Percentiles rank a stretch among this genome's conserved stretches.
phyloP scores from a whole-genome alignment of 2,329 filamentous ascomycete genomes.

The Pezizomycotina sp. region DNA sequence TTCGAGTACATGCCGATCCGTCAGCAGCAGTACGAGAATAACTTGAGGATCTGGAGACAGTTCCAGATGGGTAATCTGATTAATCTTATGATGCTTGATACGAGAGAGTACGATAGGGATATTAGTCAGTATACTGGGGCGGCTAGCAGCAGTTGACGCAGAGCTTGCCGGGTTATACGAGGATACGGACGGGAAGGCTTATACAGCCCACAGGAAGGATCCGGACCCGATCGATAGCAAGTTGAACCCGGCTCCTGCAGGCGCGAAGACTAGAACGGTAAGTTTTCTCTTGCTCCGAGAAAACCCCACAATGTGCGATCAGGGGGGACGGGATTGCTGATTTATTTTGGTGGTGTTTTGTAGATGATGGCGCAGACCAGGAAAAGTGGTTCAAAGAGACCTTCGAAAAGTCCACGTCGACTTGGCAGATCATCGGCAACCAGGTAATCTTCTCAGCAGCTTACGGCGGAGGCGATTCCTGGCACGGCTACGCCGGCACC shows the following conservation, averaged over 20 bases:
- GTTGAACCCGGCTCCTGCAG: too few species aligned
- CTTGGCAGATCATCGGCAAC: slow-evolving; percentile 55
- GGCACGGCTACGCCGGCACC: slow-evolving; percentile 53
- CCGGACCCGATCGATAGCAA: too few species aligned
- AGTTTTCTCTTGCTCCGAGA: too few species aligned
- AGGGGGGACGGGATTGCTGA: too few species aligned
- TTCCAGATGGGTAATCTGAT: slow-evolving; percentile 50
- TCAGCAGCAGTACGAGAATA: slow-evolving; percentile 41
- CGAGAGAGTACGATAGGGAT: slow-evolving; percentile 49
- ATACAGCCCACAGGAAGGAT: too few species aligned
- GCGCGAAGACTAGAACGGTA: too few species aligned
- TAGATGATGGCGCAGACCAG: slow-evolving; percentile 52
- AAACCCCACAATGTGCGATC: too few species aligned
- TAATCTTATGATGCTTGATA: slow-evolving; percentile 52
- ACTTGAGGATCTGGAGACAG: slow-evolving; percentile 48
- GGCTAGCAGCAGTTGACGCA: too few species aligned
- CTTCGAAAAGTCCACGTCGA: slow-evolving; percentile 41
- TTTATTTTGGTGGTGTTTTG: too few species aligned
- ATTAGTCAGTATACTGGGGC: too few species aligned
- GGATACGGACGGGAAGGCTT: too few species aligned
- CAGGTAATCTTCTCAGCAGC: slow-evolving; percentile 49
- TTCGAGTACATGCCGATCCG: slow-evolving; percentile 50
- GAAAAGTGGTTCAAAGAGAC: slow-evolving; percentile 56
- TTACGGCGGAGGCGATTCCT: slow-evolving; percentile 40
- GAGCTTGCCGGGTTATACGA: too few species aligned